Evolutionary conservation across 2,329 filamentous ascomycete genomes (phyloP).

Genomic region (Alternaria conjuncta): DNA sequence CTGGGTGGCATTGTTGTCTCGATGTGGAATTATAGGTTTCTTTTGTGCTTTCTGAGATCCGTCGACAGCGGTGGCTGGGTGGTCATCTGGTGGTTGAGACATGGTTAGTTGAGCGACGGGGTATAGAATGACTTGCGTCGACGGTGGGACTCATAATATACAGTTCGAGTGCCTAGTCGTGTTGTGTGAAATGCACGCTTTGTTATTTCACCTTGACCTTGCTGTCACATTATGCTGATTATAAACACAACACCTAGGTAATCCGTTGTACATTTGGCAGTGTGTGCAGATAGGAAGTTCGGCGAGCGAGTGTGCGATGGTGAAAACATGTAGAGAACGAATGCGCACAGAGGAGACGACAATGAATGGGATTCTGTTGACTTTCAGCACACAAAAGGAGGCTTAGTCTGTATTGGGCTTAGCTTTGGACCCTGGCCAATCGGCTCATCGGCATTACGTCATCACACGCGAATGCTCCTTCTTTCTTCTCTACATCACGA

Average conservation of each 20-base stretch:
- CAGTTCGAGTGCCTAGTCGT: background rate
- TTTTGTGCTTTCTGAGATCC: background rate
- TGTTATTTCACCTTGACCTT: background rate
- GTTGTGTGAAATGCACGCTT: background rate
- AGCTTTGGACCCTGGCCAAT: background rate
- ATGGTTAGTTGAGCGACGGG: background rate
- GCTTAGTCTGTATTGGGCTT: background rate
- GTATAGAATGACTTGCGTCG: background rate
- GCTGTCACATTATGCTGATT: background rate
- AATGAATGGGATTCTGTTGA: background rate
- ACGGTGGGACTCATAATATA: background rate
- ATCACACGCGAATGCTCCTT: background rate
- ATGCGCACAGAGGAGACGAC: background rate
- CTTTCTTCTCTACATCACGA: background rate
- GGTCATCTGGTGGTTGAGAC: background rate
- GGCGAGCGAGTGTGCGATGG: background rate
- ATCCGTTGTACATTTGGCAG: background rate
- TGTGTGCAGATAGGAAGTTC: background rate
- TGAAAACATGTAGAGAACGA: background rate
- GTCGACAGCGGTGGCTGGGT: background rate
- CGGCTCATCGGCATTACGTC: background rate
- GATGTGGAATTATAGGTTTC: background rate
- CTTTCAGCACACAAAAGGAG: background rate
- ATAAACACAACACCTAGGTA: background rate
- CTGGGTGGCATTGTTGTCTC: background rate